Evolutionary conservation across 2,329 filamentous ascomycete species (phyloP).

Genomic region (Ceratocystis cacaofunesta): DNA sequence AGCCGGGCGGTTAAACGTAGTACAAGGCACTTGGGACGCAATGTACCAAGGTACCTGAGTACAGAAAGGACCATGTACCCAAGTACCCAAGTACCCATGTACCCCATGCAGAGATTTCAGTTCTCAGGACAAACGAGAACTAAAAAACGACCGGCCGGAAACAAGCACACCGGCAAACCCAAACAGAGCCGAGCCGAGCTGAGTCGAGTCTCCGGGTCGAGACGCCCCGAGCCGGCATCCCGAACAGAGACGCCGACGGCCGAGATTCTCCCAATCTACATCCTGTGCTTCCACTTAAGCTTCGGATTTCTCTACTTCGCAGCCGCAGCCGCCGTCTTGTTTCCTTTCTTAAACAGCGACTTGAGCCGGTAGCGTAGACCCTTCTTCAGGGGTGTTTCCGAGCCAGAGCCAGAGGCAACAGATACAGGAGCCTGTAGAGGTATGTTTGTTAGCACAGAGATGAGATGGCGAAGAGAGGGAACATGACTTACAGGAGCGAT

Average conservation of each 20-base stretch:
- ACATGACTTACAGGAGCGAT: neutral
- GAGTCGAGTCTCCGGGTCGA: no score
- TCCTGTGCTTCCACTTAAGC: neutral
- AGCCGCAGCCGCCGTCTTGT: neutral
- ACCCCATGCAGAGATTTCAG: neutral
- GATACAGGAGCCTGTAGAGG: neutral
- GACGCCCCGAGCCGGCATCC: no score
- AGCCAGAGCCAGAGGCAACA: neutral
- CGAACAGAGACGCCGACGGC: neutral
- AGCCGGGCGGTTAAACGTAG: no score
- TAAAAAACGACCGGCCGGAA: no score
- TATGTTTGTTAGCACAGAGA: neutral
- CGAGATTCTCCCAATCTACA: neutral
- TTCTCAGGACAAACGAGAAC: neutral
- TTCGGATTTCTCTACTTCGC: neutral
- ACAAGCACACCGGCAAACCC: no score
- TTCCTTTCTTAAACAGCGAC: constrained; percentile 9
- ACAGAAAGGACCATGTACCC: neutral
- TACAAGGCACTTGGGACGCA: neutral
- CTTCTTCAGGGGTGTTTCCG: neutral
- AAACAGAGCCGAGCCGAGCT: neutral
- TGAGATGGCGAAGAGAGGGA: neutral
- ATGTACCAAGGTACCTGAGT: neutral
- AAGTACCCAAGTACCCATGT: neutral
- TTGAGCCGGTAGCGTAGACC: constrained; percentile 6